Evolutionary conservation across 2,329 filamentous ascomycete genomes (phyloP), one percentile per base, ranked within the genome.

Genomic region (Fonsecaea erecta): DNA sequence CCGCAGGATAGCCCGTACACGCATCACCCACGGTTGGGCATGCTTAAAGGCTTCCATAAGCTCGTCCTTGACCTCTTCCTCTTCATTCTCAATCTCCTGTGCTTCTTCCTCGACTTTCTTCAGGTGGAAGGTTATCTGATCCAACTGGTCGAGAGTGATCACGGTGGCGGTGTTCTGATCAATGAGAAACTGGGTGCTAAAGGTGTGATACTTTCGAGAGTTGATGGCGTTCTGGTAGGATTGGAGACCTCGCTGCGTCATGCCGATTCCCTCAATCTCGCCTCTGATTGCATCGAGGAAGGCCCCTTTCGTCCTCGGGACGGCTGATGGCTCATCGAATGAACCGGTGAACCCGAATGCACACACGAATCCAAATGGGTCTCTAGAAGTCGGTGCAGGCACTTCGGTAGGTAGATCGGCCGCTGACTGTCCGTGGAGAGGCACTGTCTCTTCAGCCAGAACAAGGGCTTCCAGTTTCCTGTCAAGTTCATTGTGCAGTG

Each of bases 211-310:
- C 18, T 67, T 60, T 18, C 58, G 43, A 3, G 60, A 66, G 28
- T 66, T 69, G 64, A 70, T 65, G 34, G 62, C 65, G 2, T 28
- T 35, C 51, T 68, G 68, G 54, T 70, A 70, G 7, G 64, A 26
- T 34, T 60, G 34, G 6, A 68, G 34, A 5, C 66, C 66, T 37
- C n/a, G 32, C 35, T 63, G 65, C 12, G 65, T 60, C 21, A 34
- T 43, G 21, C 21, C 46, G 56, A 64, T 64, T 12, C 21, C 48
- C 18, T 59, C 53, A 46, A 64, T 60, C 55, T 67, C 65, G 3
- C 18, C 43, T n/a, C 52, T 60, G 34, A 69, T 40, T 11, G 62
- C 64, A 14, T 28, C 35, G 18, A 63, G 30, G 54, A 69, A 63
- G 21, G 52, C 61, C 1, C 12, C 51, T 51, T 65, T 67, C 14